Evolutionary conservation across 2,329 filamentous ascomycete genomes (phyloP).

Genomic region (Sclerotinia nivalis): DNA sequence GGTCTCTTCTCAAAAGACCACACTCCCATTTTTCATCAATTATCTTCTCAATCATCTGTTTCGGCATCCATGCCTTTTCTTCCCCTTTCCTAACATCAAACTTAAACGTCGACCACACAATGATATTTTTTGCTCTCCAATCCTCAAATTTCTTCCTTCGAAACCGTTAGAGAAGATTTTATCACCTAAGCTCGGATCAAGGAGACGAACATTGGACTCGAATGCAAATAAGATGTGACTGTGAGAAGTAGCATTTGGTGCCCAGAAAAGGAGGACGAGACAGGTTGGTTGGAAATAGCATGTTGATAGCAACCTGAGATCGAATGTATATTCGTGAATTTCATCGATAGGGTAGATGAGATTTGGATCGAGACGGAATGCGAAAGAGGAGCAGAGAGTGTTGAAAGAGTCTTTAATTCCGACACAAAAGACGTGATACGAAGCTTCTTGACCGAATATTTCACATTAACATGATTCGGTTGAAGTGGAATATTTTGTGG

Average conservation of each 20-base stretch:
- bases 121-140: not conserved
- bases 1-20: not conserved
- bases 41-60: not conserved
- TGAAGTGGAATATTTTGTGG: not conserved
- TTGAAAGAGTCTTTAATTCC: slow-evolving; percentile 9
- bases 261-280: not conserved
- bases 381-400: not conserved
- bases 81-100: not conserved
- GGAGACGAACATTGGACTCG: not conserved
- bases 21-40: not conserved
- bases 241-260: not conserved
- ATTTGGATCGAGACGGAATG: not conserved
- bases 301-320: not conserved
- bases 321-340: not conserved
- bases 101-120: not conserved
- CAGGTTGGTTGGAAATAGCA: not conserved
- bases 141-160: not conserved
- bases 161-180: not conserved
- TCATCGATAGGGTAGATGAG: not conserved
- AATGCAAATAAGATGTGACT: too few relatives aligned
- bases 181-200: not conserved
- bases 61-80: slow-evolving; percentile 2
- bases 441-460: not conserved
- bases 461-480: not conserved
- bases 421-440: not conserved